Conservation (phyloP, 176 grass and related monocot genomes). For the Poa pratensis region DNA sequence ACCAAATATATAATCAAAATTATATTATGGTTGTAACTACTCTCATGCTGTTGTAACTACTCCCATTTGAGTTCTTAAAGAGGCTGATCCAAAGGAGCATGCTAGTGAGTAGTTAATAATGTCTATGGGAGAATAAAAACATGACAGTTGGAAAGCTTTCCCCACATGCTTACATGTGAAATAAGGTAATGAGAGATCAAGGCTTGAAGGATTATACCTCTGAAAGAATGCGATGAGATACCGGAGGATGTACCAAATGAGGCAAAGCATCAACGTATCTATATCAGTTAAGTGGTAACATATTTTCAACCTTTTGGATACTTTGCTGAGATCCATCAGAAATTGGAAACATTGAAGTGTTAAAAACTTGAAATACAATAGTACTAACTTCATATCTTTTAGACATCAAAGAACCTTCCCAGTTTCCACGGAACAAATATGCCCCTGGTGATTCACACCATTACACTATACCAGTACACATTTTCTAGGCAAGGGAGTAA, state of each 20-base stretch:
- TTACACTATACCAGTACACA: neutral
- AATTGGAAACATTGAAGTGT: neutral
- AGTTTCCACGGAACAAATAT: neutral
- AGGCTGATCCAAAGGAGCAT: neutral
- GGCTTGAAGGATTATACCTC: constrained; percentile 44
- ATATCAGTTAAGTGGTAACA: constrained; percentile 48
- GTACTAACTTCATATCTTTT: constrained; percentile 7
- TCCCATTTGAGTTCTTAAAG: constrained; percentile 8
- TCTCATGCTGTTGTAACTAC: no score
- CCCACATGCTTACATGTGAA: neutral
- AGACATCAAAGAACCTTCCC: neutral
- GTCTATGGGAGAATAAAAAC: neutral
- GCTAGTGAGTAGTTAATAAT: neutral
- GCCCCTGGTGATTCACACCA: neutral
- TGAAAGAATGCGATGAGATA: constrained; percentile 59
- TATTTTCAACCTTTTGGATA: neutral
- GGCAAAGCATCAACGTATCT: constrained; percentile 63
- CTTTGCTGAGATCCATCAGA: constrained; percentile 20
- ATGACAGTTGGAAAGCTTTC: neutral
- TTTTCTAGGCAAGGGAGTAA: neutral
- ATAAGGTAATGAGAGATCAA: constrained; percentile 24
- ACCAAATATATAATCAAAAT: constrained; percentile 1
- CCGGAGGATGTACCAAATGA: constrained; percentile 65
- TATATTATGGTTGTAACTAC: neutral
- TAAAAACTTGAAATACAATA: neutral